These are phyloP conservation scores for Plasmodium sp. DNA, from an alignment of 169 alveolate species.

Conservation along the genomic window DNA sequence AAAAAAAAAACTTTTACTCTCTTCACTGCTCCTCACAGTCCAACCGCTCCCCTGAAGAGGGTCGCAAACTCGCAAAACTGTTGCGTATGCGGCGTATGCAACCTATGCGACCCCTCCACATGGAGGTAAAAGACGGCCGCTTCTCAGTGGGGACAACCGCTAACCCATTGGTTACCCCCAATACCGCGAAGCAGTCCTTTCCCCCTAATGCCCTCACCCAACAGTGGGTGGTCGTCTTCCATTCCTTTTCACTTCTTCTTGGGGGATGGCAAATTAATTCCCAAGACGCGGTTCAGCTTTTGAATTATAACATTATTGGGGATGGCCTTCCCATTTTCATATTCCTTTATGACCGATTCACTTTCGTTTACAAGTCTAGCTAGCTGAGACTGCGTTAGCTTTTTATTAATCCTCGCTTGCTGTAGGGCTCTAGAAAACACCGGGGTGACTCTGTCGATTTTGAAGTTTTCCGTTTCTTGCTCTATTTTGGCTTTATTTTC, in stretches of 20 bases:
- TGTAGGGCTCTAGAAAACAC: conserved; percentile 84
- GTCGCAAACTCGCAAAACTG: neutral
- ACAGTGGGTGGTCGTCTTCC: neutral
- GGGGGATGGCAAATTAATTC: conserved; percentile 81
- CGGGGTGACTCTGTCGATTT: conserved; percentile 81
- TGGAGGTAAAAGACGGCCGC: neutral
- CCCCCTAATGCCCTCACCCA: neutral
- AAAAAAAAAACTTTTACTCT: neutral
- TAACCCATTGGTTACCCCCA: neutral
- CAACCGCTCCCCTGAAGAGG: neutral
- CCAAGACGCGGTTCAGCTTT: conserved; percentile 80
- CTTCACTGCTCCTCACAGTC: neutral
- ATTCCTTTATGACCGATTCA: conserved; percentile 81
- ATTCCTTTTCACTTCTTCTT: conserved; percentile 56
- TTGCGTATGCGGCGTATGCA: neutral
- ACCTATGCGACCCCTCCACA: neutral
- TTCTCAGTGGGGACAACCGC: neutral
- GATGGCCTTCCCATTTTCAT: conserved; percentile 84
- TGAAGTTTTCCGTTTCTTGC: conserved; percentile 82
- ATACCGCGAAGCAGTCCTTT: neutral
- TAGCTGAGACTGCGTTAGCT: conserved; percentile 75
- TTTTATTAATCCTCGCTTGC: conserved; percentile 50
- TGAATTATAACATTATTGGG: conserved; percentile 83
- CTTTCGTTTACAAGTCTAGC: conserved; percentile 81
- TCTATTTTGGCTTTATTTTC: conserved; percentile 84